Conservation (phyloP, 1,284 basidiomycete genomes). For the Boletus sp. region DNA sequence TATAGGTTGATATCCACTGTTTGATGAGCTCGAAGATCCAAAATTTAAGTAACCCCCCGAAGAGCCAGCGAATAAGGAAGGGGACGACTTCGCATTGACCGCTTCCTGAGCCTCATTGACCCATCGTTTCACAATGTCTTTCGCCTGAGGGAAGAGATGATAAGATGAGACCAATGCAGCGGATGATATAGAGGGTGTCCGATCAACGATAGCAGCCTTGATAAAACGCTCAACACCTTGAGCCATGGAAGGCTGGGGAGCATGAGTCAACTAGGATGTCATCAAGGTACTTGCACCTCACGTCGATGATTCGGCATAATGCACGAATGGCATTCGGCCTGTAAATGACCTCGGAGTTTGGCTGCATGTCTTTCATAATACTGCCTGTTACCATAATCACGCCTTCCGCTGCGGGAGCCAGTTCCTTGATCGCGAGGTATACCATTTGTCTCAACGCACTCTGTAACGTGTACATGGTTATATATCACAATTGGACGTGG, state of each 20-base stretch:
- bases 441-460: conserved; percentile 97
- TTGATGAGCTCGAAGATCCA: conserved; percentile 54
- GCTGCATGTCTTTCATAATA: conserved; percentile 99
- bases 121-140: conserved; percentile 97
- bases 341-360: conserved; percentile 98
- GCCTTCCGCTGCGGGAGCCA: conserved; percentile 95
- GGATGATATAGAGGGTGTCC: conserved; percentile 93
- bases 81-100: conserved; percentile 85
- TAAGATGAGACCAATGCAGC: conserved; percentile 97
- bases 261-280: conserved; percentile 13
- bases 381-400: conserved; percentile 99
- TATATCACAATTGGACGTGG: conserved; percentile 5
- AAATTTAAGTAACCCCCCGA: conserved; percentile 73
- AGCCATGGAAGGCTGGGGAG: conserved; percentile 86
- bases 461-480: conserved; percentile 47
- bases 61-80: conserved; percentile 64
- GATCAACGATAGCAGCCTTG: conserved; percentile 99
- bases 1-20: conserved; percentile 75
- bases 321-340: conserved; percentile 98
- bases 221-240: conserved; percentile 99
- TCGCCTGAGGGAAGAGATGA: conserved; percentile 92
- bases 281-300: conserved; percentile 50
- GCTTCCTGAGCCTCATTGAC: conserved; percentile 98
- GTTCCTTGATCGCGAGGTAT: conserved; percentile 98
- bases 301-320: conserved; percentile 96